Base-by-base conservation (phyloP, 1,284 basidiomycete genomes). In the Puccinia hordei region DNA sequence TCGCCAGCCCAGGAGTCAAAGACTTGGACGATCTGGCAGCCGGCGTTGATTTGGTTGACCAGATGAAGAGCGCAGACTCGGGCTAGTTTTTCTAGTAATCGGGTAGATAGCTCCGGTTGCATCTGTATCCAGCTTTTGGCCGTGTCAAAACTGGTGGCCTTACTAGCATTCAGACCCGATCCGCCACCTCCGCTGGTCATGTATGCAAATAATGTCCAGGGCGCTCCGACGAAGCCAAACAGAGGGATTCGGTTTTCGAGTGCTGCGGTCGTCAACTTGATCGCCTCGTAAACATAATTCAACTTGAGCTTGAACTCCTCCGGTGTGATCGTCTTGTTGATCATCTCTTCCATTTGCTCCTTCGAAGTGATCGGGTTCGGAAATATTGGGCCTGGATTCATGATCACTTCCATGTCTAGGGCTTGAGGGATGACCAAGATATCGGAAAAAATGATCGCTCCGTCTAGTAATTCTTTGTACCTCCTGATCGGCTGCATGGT, bases 1-100 rank as follows among this genome's bases (percentile, higher is more conserved):
- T 96, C 94, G 81, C 93, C 92, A 4, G 93, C 95, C 90, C 92
- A 94, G 2, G 95, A 96, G 86, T 98, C 95, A 85, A 98, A 98
- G 19, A 98, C 89, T 89, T 98, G 95, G 6, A 97, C 88, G 76
- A 96, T 88, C 93, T 97, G 84, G 53, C 77, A 80, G 57, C 95
- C 95, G 0, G 95, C 95, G 81, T 91, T 90, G 51, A 94, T 91
- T 86, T 98, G 95, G 2, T 93, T 93, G 71, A 95, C 91, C 76
- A 98, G 88, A 85, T 91, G 93, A 83, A 94, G 92, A 53, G 92
- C 90, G 86, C 92, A 94, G 41, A 95, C 91, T 82, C 91, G 89
- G 24, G 95, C 92, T 82, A 97, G 92, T 81, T 90, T 89, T 83
- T 88, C 85, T 44, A 98, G 87, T 49, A 98, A 88, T 35, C 88